Base-by-base conservation (phyloP, 2,329 filamentous ascomycete genomes). In the Hymenoscyphus salicellus region DNA sequence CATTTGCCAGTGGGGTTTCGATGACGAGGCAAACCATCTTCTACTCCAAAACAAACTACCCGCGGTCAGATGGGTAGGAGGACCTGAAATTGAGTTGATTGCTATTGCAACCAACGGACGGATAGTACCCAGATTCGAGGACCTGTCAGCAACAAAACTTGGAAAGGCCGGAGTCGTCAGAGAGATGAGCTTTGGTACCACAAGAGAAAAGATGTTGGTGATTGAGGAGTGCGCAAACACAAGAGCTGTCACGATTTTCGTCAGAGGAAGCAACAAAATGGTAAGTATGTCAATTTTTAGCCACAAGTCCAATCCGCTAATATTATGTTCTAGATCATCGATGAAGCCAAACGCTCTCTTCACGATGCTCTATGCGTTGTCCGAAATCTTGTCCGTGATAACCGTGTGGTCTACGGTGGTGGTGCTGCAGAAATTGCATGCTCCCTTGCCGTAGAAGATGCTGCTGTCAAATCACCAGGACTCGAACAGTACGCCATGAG, bases 181-280 rank as follows among this genome's bases (percentile, higher is more conserved):
- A 70, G 93, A 99, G 79, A 93, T 99, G 90, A 90, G 87, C 32
- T 99, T 99, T 75, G 95, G 95, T 73, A 99, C 95, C 1, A 99
- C 95, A 55, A 87, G 95, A 75, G 95, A 99, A 80, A 98, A 99
- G 87, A 99, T 99, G 95, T 84, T 99, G 73, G 92, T 99, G 64
- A 99, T 99, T 73, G 96, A 99, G 81, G 95, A 99, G 80, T 99
- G 95, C 77, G 95, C 96, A 75, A 99, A 99, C 82, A 97, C 92
- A 65, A 85, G 95, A 74, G 95, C 95, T 55, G 96, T 99, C 66
- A 99, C 95, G 2, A 88, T 96, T 63, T 99, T 99, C 78, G 91
- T 99, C 66, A 86, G 95, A 75, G 95, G 95, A 75, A 96, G 93
- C 84, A 99, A 99, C 86, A 99, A 98, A 85, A 99, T 99, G 95